These are phyloP conservation scores for Amaranthus hypochondriacus DNA, from an alignment of 148 eudicot genomes.

Conservation along the genomic window DNA sequence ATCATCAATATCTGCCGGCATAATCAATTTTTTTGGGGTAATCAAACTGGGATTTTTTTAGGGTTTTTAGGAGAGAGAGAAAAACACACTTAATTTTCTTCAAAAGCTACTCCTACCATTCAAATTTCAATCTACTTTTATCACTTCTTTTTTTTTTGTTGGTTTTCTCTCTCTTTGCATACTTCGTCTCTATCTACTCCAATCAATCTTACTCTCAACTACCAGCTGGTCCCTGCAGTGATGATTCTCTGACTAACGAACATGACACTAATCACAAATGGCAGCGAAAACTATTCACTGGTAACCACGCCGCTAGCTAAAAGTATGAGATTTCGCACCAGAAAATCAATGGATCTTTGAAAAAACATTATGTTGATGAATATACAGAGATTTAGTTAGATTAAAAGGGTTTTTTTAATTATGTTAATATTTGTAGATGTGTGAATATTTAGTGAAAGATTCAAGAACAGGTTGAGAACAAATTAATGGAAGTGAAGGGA, in stretches of 20 bases:
- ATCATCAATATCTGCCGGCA: constrained; percentile 54
- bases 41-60: constrained; percentile 17
- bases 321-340: too few relatives aligned
- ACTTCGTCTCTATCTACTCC: too few relatives aligned
- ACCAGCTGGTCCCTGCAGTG: constrained; percentile 48
- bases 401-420: background rate
- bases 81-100: constrained; percentile 7
- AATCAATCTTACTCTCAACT: constrained; percentile 21
- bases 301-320: background rate
- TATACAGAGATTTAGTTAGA: background rate
- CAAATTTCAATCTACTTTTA: constrained; percentile 53
- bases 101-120: constrained; percentile 45
- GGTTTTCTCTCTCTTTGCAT: background rate
- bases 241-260: constrained; percentile 25
- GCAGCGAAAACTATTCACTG: constrained; percentile 19
- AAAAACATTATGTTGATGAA: too few relatives aligned
- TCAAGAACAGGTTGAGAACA: background rate
- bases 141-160: background rate
- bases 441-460: constrained; percentile 17
- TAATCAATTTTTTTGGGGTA: constrained; percentile 11
- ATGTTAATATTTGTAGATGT: background rate
- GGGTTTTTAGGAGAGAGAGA: background rate
- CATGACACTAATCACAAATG: constrained; percentile 17
- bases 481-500: too few relatives aligned
- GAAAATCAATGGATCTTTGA: too few relatives aligned